These are phyloP conservation scores for Talaromyces sp. DNA, from an alignment of 2,329 filamentous ascomycete genomes.

Conservation along the genomic window DNA sequence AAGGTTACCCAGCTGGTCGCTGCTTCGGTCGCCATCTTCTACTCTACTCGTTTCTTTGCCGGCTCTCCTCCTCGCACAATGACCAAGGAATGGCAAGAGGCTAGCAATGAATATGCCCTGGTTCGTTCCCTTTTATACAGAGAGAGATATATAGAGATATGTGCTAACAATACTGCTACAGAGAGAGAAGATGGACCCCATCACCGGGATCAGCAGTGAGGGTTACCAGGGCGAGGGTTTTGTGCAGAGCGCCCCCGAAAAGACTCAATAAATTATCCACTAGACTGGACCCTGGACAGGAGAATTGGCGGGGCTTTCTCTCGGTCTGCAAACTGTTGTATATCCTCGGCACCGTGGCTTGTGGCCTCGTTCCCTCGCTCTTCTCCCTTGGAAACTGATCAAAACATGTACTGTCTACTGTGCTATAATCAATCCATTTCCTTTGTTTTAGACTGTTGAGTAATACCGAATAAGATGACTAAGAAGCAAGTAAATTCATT, in stretches of 20 bases:
- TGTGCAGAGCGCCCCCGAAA: constrained; percentile 59
- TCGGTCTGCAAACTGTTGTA: neutral
- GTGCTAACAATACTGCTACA: constrained; percentile 35
- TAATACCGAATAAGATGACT: too few relatives aligned
- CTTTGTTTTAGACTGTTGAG: constrained; percentile 33
- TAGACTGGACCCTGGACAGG: neutral
- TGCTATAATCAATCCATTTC: constrained; percentile 42
- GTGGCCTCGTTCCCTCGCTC: constrained; percentile 25
- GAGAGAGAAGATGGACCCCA: constrained; percentile 79
- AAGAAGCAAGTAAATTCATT: neutral
- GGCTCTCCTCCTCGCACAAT: constrained; percentile 75
- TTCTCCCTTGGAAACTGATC: constrained; percentile 19
- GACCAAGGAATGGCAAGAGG: constrained; percentile 96
- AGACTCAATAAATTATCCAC: constrained; percentile 18
- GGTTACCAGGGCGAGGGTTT: constrained; percentile 74
- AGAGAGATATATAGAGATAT: too few relatives aligned
- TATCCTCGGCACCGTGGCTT: constrained; percentile 12
- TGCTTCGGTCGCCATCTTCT: constrained; percentile 68
- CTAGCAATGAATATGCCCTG: constrained; percentile 88
- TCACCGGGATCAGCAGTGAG: constrained; percentile 76
- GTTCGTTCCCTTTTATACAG: constrained; percentile 53
- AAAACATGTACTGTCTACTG: constrained; percentile 40
- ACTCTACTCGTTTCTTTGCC: constrained; percentile 65
- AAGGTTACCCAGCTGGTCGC: constrained; percentile 67
- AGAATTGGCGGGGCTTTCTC: neutral